Evolutionary conservation across 1,284 basidiomycete genomes (phyloP), one percentile per base, ranked within the genome.

Genomic region (Cryptococcus amylolentus): DNA sequence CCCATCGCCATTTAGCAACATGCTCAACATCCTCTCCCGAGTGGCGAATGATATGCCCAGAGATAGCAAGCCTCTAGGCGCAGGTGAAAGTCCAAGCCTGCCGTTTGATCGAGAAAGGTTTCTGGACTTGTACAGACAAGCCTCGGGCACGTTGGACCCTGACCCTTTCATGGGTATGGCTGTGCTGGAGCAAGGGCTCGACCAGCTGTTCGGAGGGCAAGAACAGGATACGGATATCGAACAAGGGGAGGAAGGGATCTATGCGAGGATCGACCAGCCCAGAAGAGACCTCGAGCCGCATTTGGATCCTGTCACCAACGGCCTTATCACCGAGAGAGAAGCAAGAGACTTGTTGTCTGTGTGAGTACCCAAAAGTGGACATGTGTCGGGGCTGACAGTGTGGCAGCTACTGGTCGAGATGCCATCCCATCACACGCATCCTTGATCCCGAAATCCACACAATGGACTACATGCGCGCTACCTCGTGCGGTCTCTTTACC

Each of bases 91-190:
- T 10, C 31, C 31, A 35, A 10, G 31, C 6, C 40, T 43, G 14
- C 42, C 54, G 0, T 61, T 64, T 38, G 57, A 64, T 31, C 45
- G 57, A 12, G 7, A 44, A 2, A 42, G 42, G 18, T 64, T 64
- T 38, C 51, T 64, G 1, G 48, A 49, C 18, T 35, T 55, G 46
- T 61, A 61, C 35, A 49, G 51, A 8, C 48, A 57, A 20, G 52
- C 52, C 4, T 56, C 59, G 5, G 46, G 60, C 8, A 49, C 62
- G 10, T 56, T 64, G 20, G 60, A 60, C 41, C 46, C 60, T 8
- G 60, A 64, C 49, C 62, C 60, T 7, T 64, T 56, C 23, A 49
- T 54, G 40, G 62, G 62, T 1, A 39, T 64, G 53, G 57, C 53
- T 10, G 55, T 64, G 5, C 49, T 64, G 2, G 60, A 64, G 28